Base-by-base conservation (phyloP, 139 green algal species). In the Microglena sp. region DNA sequence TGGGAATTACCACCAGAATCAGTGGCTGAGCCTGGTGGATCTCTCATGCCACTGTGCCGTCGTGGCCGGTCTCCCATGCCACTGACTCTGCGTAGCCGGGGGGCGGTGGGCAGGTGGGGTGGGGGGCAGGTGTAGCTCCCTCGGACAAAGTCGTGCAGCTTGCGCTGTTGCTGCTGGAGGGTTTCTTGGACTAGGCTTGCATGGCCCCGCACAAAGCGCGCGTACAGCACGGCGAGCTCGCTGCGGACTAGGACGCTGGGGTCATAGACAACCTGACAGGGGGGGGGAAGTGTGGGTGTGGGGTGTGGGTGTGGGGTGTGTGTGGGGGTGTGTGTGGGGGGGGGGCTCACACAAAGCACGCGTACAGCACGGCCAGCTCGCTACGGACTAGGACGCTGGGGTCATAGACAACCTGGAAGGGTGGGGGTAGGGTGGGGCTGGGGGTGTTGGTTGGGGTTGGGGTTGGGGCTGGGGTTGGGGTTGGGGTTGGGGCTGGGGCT, bases 311-410 rank as follows among this genome's bases (percentile, higher is more conserved):
- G n/a, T n/a, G n/a, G n/a, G n/a, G n/a, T n/a, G n/a, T n/a, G n/a
- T n/a, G n/a, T n/a, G n/a, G n/a, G n/a, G n/a, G n/a, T n/a, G n/a
- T n/a, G n/a, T n/a, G n/a, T n/a, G n/a, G n/a, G n/a, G n/a, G n/a
- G n/a, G n/a, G 82, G 18, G 76, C 85, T 11, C 70, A 55, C 5
- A 85, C 81, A 33, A 95, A 66, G 32, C 88, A 78, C 1, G 77
- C 84, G 22, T 95, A 81, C 8, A 83, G 77, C 15, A 81, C 72
- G 1, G 85, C 89, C 31, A 92, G 67, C 77, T 96, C 90, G 21
- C 64, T 66, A 21, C 89, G 74, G 40, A 92, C 87, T 45, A 91
- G 29, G 18, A 82, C 72, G 59, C 71, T 81, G 11, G 75, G 81
- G 70, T 93, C 84, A 40, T 89, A 89, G 30, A 85, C 81, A 11